Evolutionary conservation across 108 stramenopile species (phyloP).

Genomic region (Aurantiochytrium sp.): DNA sequence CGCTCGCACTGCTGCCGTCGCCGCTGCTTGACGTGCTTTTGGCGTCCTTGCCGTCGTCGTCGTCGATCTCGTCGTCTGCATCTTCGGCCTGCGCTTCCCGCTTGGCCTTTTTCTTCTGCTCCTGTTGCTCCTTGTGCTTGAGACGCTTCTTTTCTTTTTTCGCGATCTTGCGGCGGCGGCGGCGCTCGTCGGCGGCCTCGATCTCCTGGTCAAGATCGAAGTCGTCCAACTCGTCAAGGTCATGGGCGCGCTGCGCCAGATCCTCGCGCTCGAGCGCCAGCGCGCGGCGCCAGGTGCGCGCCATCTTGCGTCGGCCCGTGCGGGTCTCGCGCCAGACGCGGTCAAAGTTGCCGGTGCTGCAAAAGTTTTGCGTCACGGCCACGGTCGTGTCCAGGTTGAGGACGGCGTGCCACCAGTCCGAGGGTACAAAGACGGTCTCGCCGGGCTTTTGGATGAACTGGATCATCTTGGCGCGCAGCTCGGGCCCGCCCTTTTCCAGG

Average conservation of each 20-base stretch:
- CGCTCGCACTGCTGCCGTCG: neutral
- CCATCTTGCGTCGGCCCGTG: conserved; percentile 85
- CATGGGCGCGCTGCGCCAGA: conserved; percentile 68
- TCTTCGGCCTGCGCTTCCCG: neutral
- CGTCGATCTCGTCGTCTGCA: neutral
- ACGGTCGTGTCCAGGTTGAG: conserved; percentile 89
- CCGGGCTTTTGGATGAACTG: conserved; percentile 94
- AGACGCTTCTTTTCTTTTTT: neutral
- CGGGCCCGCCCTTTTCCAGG: conserved; percentile 33
- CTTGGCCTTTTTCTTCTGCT: neutral
- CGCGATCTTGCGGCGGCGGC: neutral
- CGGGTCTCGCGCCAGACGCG: conserved; percentile 83
- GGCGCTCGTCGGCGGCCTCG: conserved; percentile 47
- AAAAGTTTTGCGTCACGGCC: conserved; percentile 95
- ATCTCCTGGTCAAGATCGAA: conserved; percentile 74
- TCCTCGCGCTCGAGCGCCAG: conserved; percentile 57
- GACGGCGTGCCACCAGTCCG: conserved; percentile 98
- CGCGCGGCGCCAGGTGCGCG: conserved; percentile 68
- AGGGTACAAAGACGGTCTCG: conserved; percentile 90
- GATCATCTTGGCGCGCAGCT: conserved; percentile 48
- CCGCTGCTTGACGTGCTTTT: neutral
- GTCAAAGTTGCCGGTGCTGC: conserved; percentile 82
- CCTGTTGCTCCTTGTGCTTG: neutral
- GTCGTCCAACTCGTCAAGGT: conserved; percentile 70
- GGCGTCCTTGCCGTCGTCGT: neutral